Base-by-base conservation (phyloP, 306 rosid species). In the Lathyrus aphaca region DNA sequence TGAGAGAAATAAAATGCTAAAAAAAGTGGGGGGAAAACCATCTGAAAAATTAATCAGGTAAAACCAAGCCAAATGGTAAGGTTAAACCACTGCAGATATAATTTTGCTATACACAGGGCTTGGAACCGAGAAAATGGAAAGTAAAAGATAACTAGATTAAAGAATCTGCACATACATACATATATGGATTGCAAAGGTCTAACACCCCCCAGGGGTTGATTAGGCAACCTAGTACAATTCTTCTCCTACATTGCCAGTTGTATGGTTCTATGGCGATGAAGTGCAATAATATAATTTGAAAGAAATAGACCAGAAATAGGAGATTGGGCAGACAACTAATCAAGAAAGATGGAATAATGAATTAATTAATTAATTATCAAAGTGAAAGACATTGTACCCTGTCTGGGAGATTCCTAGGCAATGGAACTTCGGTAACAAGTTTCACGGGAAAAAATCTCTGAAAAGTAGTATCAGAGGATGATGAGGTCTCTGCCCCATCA, bases 321-420 rank as follows among this genome's bases (percentile, higher is more conserved):
- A 76, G 90, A 80, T 74, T 74, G 82, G 18, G 79, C 89, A 84
- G 89, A 78, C 84, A 80, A 81, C 62, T 79, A 79, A 79, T 82
- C 75, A 74, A 75, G 77, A 71, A 79, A 60, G 88, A 83, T 76
- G 81, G 90, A 88, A 82, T 82, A 83, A 92, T 84, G 89, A 88
- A 88, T 93, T 42, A 88, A 93, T 84, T 42, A 88, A 93, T 84
- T 85, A 88, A 88, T 90, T 75, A 88, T 93, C 89, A 88, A 85
- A 93, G 98, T 83, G 96, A 88, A 81, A 90, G 90, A 90, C 98
- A 93, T 83, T 90, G 98, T 93, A 90, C 97, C 91, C 97, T 85
- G 89, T 93, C 97, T 19, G 98, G 96, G 78, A 90, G 93, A 90
- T 88, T 88, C 83, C 81, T 88, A 86, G 98, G 96, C 88, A 85